Percentiles rank a stretch among this genome's conserved stretches.
Conservation (phyloP, 768 basidiomycete genomes). For the Lentinula edodes region DNA sequence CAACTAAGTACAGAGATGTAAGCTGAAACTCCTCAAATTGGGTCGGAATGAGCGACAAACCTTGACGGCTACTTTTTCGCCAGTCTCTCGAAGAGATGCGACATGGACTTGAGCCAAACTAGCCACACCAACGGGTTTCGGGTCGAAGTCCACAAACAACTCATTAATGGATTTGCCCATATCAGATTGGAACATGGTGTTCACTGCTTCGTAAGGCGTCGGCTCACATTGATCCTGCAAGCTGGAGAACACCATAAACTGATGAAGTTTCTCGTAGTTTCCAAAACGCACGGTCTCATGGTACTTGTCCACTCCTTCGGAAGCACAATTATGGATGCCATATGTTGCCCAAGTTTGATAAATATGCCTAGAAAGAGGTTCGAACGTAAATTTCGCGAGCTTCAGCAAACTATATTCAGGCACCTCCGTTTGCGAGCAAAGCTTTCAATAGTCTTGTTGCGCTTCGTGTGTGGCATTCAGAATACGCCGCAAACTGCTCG, state of each 20-base stretch:
- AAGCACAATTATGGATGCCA: slow-evolving; percentile 29
- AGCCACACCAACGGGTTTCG: slow-evolving; percentile 88
- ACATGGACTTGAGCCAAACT: slow-evolving; percentile 95
- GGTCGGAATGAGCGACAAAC: slow-evolving; percentile 26
- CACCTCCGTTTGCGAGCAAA: slow-evolving; percentile 86
- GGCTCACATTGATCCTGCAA: slow-evolving; percentile 93
- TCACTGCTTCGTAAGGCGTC: slow-evolving; percentile 73
- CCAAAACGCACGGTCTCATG: slow-evolving; percentile 25
- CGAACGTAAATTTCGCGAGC: too few relatives aligned
- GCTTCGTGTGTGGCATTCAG: slow-evolving; percentile 80
- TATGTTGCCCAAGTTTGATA: slow-evolving; percentile 81
- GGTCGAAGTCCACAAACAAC: slow-evolving; percentile 82
- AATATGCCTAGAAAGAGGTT: slow-evolving; percentile 52
- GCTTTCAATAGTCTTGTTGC: slow-evolving; percentile 75
- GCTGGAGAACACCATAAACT: slow-evolving; percentile 26
- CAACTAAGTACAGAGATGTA: slow-evolving; percentile 28
- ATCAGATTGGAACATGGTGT: slow-evolving; percentile 72
- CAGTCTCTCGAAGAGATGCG: slow-evolving; percentile 65
- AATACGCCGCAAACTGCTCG: slow-evolving; percentile 49
- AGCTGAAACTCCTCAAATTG: neutral
- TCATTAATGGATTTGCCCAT: slow-evolving; percentile 68
- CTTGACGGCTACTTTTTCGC: slow-evolving; percentile 82
- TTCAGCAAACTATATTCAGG: slow-evolving; percentile 13
- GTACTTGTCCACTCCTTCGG: slow-evolving; percentile 46
- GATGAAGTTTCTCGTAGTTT: slow-evolving; percentile 56